Evolutionary conservation across 768 basidiomycete species (phyloP), one percentile per base, ranked within the genome.

Genomic region (Russula sp.): DNA sequence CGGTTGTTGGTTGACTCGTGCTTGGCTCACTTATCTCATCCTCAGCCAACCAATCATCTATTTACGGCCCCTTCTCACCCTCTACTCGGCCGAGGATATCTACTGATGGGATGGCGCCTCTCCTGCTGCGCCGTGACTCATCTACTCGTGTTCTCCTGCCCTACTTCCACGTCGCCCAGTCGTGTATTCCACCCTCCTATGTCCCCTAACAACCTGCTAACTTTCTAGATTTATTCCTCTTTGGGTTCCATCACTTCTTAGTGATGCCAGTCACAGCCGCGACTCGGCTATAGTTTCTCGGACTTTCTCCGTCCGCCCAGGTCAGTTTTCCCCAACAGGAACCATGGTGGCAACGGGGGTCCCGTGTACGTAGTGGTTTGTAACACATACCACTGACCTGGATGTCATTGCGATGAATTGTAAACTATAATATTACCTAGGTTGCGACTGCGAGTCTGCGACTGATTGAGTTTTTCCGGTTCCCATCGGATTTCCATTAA

Each of bases 161-260:
- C 64, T 51, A n/a, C 51, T 59, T 65, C 52, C 76, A 77, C 76
- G 75, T 72, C 86, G 83, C 80, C 82, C 72, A 83, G 83, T 78
- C 85, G 84, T 80, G 80, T 74, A 64, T 73, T 85, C 63, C 79
- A 86, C 74, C 78, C 79, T n/a, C 81, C 49, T 79, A 77, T 16
- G 77, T 32, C 30, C 76, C 76, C 51, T 52, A 32, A 52, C 28
- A 36, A 36, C 32, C 32, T 9, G 1, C 32, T 9, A 32, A 32
- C 32, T 1, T 32, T 36, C 32, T 34, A 52, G 28, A 26, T 30
- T 52, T 52, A 16, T 6, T 14, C 24, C 11, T 14, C 9, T 49
- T 49, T 26, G 42, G 9, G 9, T 46, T 34, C 6, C 8, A 7
- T n/a, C n/a, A n/a, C n/a, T n/a, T n/a, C n/a, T n/a, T n/a, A n/a